Base-by-base conservation (phyloP, 2,329 filamentous ascomycete species). In the Fusarium odoratissimum region DNA sequence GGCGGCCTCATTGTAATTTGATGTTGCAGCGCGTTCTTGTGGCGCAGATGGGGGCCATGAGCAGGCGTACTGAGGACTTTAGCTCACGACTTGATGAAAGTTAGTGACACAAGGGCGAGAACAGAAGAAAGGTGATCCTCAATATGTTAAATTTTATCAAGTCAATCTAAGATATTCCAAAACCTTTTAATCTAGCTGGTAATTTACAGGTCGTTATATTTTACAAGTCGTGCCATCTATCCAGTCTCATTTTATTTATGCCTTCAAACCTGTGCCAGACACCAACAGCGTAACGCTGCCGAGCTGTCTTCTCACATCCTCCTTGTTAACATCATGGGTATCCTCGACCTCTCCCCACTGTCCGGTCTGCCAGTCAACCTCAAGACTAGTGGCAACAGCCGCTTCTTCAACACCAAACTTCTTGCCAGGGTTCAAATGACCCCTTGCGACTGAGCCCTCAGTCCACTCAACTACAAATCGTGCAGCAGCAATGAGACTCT, bases 331-430 rank as follows among this genome's bases (percentile, higher is more conserved):
- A 85, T 99, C 96, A 83, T 99, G 96, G 33, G 95, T 97, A 82
- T 99, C 95, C 81, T 99, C 96, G 2, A 99, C 96, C 85, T 97
- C 95, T 13, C 96, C 96, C 95, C 96, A 98, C 82, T 93, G 91
- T 33, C 89, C 85, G 2, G 92, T 97, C 87, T 99, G 96, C 92
- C 94, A 98, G 72, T 90, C 87, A 21, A 97, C 94, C 85, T 99
- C 96, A 45, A 97, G 81, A 76, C 89, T 97, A 10, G 92, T 91
- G 19, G 92, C 92, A 77, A 88, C 86, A 0, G 93, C 91, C 2
- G 95, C 95, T 80, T 97, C 91, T 77, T 97, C 93, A 17, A 97
- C 91, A 1, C 93, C 93, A 79, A 97, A 98, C 62, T 69, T 76
- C 55, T 77, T 77, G 38, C 79, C 82, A 11, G 35, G 67, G 33